phyloP scores from a whole-genome alignment of 352 stramenopile species.

The Nothophytophthora sp. region DNA sequence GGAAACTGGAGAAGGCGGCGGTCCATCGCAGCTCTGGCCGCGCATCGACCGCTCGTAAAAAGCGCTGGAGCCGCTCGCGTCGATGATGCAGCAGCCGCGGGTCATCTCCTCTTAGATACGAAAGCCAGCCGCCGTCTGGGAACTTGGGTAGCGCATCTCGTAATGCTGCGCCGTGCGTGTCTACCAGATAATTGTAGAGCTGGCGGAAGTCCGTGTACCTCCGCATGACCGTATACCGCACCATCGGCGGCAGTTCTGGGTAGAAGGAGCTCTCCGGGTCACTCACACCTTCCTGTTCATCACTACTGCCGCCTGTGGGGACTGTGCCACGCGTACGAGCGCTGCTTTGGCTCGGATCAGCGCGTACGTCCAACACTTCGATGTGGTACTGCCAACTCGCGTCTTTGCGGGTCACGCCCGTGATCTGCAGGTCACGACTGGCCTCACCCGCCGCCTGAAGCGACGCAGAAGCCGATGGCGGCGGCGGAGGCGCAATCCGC shows the following conservation, averaged over 20 bases:
- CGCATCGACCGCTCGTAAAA: conserved; percentile 61
- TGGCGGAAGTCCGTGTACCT: conserved; percentile 80
- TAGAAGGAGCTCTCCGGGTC: conserved; percentile 24
- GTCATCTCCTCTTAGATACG: conserved; percentile 75
- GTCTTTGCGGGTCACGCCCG: conserved; percentile 63
- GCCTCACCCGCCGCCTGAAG: conserved; percentile 18
- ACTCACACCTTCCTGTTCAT: neutral
- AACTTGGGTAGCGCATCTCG: conserved; percentile 61
- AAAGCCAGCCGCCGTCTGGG: conserved; percentile 67
- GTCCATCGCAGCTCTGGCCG: conserved; percentile 63
- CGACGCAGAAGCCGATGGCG: conserved; percentile 2
- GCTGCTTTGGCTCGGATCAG: conserved; percentile 20
- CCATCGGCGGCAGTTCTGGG: conserved; percentile 57
- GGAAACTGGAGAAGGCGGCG: conserved; percentile 55
- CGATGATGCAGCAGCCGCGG: conserved; percentile 68
- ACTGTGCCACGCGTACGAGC: conserved; percentile 5
- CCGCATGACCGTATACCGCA: conserved; percentile 80
- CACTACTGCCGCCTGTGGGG: neutral
- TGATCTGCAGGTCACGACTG: conserved; percentile 72
- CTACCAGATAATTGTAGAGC: conserved; percentile 59
- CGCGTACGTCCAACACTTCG: conserved; percentile 71
- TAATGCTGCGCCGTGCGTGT: conserved; percentile 43
- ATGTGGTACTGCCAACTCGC: conserved; percentile 81
- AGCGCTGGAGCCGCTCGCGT: conserved; percentile 62
- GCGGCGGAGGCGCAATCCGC: conserved; percentile 2